A percentile compares a stretch with the other conserved stretches of the same genome.
phyloP scores from a whole-genome alignment of 768 basidiomycete species.

The Tulasnella calospora region DNA sequence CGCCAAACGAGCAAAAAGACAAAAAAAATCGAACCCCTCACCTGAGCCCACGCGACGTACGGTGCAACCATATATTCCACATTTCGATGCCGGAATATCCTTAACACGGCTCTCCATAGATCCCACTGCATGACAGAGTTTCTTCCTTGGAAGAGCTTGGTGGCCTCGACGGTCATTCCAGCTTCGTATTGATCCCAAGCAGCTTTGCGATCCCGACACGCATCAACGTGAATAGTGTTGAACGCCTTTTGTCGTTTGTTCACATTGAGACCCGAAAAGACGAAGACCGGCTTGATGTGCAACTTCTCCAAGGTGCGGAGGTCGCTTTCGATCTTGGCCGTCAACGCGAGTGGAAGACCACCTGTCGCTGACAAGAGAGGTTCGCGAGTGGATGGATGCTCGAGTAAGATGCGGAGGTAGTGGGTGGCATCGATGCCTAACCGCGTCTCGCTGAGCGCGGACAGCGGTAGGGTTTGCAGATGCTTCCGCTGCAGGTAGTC shows the following conservation, averaged over 20 bases:
- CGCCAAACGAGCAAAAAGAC: not conserved
- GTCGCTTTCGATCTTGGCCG: constrained; percentile 84
- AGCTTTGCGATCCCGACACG: constrained; percentile 67
- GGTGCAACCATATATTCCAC: constrained; percentile 97
- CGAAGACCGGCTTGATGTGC: constrained; percentile 96
- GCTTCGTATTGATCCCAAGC: constrained; percentile 94
- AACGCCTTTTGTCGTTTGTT: constrained; percentile 66
- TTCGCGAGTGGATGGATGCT: constrained; percentile 73
- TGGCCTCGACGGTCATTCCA: constrained; percentile 84
- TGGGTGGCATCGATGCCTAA: constrained; percentile 94
- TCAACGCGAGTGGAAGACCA: constrained; percentile 85
- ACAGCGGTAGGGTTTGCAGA: constrained; percentile 72
- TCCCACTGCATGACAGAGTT: constrained; percentile 74
- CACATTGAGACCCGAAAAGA: constrained; percentile 85
- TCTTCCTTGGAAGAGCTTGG: constrained; percentile 73
- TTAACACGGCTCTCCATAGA: constrained; percentile 86
- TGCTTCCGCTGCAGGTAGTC: constrained; percentile 84
- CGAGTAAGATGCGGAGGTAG: constrained; percentile 76
- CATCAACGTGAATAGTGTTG: constrained; percentile 54
- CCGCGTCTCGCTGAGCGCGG: constrained; percentile 79
- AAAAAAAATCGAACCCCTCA: constrained; percentile 39
- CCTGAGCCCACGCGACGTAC: constrained; percentile 94
- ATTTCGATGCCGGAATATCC: constrained; percentile 89
- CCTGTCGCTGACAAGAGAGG: constrained; percentile 92
- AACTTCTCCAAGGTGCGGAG: constrained; percentile 84